phyloP scores from a whole-genome alignment of 495 filamentous ascomycete genomes.

The Daldinia bambusicola region DNA sequence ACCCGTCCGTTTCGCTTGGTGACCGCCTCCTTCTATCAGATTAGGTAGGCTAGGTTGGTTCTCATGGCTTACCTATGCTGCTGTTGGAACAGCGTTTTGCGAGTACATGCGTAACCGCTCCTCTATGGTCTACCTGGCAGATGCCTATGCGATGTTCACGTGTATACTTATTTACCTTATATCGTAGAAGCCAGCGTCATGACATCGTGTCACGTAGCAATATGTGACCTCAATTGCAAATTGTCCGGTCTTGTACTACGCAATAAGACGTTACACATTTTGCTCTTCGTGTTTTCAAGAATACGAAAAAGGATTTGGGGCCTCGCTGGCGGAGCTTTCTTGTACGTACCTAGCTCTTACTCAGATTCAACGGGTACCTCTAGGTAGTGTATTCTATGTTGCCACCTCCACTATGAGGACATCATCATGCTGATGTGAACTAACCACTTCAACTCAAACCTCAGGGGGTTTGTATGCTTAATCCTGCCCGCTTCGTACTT shows the following conservation, averaged over 20 bases:
- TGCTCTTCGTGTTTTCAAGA: not conserved
- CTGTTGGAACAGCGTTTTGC: not conserved
- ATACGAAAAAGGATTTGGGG: not conserved
- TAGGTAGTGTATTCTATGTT: not conserved
- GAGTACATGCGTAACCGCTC: not conserved
- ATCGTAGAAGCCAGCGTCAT: not conserved
- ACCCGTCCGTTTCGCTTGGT: not conserved
- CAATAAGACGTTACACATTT: constrained; percentile 1
- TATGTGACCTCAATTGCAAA: not conserved
- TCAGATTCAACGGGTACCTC: not conserved
- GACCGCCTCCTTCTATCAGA: not conserved
- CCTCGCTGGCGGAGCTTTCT: not conserved
- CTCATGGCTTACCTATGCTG: not conserved
- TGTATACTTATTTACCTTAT: too few species aligned
- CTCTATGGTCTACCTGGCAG: not conserved
- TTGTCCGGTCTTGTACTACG: not conserved
- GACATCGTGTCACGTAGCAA: constrained; percentile 2
- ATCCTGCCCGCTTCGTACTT: not conserved
- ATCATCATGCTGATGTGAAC: constrained; percentile 1
- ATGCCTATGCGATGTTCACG: not conserved
- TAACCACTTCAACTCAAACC: not conserved
- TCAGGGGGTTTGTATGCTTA: not conserved
- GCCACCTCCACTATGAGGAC: not conserved
- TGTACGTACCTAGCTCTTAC: not conserved
- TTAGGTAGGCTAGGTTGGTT: constrained; percentile 1